Conservation (phyloP, 352 stramenopile genomes). For the Phytophthora hibernalis region DNA sequence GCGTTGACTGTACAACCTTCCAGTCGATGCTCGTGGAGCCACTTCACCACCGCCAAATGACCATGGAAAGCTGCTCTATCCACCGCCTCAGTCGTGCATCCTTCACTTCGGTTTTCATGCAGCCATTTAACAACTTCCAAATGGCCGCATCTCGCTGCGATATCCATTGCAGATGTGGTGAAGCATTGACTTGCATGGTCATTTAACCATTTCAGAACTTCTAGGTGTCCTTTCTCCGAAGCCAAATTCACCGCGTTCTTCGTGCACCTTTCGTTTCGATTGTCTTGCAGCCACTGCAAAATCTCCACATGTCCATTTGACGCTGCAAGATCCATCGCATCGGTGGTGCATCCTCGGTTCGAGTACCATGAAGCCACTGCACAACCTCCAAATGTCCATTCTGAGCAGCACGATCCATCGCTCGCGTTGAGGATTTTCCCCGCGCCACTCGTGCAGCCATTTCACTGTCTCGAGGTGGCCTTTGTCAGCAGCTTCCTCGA, state of each 20-base stretch:
- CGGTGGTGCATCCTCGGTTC: not conserved
- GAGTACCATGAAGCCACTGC: not conserved
- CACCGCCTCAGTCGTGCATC: not conserved
- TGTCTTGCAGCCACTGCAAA: not conserved
- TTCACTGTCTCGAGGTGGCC: not conserved
- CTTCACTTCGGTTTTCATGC: not conserved
- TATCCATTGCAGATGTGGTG: not conserved
- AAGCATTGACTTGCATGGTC: not conserved
- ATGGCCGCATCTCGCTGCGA: not conserved
- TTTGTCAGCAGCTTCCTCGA: not conserved
- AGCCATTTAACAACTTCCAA: not conserved
- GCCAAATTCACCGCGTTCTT: not conserved
- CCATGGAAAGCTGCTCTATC: too few relatives aligned
- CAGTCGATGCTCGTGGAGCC: not conserved
- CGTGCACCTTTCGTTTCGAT: not conserved
- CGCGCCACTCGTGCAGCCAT: not conserved
- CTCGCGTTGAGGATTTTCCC: not conserved
- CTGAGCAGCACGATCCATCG: not conserved
- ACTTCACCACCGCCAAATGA: too few relatives aligned
- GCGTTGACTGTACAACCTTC: not conserved
- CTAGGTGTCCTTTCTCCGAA: not conserved
- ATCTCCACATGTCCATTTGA: not conserved
- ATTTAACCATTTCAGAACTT: not conserved
- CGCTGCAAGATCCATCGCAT: not conserved
- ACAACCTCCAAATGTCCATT: not conserved